Conservation (phyloP, 2,329 filamentous ascomycete species). For the Onygenales sp. region DNA sequence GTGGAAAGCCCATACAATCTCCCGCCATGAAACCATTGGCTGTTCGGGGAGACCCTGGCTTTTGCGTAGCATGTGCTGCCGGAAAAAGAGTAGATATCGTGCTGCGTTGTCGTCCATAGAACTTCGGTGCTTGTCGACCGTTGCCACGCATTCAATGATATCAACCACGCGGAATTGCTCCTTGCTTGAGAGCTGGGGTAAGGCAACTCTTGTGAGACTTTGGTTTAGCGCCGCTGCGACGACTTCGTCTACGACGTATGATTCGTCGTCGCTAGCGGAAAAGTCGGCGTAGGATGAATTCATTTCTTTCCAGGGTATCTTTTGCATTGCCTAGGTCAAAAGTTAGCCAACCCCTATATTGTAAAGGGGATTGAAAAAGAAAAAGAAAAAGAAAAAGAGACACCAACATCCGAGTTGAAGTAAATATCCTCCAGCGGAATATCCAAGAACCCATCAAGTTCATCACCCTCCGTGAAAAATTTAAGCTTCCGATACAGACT, state of each 20-base stretch:
- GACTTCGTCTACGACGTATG: constrained; percentile 60
- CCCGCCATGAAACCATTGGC: constrained; percentile 48
- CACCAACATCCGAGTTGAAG: constrained; percentile 34
- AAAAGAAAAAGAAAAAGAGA: not conserved
- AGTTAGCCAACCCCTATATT: constrained; percentile 9
- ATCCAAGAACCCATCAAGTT: constrained; percentile 67
- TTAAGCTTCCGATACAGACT: constrained; percentile 68
- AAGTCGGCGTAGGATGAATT: constrained; percentile 44
- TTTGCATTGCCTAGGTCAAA: constrained; percentile 26
- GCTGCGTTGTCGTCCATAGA: constrained; percentile 87
- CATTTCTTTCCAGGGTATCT: constrained; percentile 38
- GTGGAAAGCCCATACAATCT: constrained; percentile 38
- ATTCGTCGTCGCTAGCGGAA: constrained; percentile 44
- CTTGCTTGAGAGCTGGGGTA: constrained; percentile 71
- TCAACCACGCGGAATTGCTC: constrained; percentile 80
- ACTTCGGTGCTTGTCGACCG: constrained; percentile 75
- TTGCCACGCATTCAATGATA: constrained; percentile 73
- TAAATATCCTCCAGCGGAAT: constrained; percentile 42
- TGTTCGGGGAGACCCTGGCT: constrained; percentile 50
- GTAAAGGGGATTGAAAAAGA: not conserved
- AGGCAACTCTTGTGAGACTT: constrained; percentile 61
- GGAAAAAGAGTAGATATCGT: constrained; percentile 78
- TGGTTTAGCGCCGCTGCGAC: constrained; percentile 64
- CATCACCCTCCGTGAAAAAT: constrained; percentile 72
- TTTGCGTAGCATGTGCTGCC: constrained; percentile 65